Percentiles rank a stretch among this genome's conserved stretches.
These are phyloP conservation scores for Linum lewisii DNA, from an alignment of 345 rosid species.

Conservation along the genomic window DNA sequence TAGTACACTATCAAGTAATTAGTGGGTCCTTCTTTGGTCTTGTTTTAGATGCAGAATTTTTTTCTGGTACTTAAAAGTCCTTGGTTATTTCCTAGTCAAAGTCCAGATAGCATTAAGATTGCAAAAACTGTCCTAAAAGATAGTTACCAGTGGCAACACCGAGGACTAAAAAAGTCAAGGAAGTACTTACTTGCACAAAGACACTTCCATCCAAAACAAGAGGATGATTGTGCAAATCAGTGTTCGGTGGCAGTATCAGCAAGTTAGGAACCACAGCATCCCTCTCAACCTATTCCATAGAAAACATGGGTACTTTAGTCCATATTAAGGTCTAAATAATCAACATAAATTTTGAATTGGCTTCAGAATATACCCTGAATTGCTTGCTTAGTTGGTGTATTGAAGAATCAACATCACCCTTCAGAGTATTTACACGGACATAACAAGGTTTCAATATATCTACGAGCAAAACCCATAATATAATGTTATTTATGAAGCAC, in stretches of 20 bases:
- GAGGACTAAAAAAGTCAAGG: not conserved
- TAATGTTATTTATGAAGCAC: not conserved
- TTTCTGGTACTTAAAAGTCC: not conserved
- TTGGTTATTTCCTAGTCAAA: not conserved
- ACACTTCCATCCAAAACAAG: constrained; percentile 62
- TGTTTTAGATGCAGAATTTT: too few relatives aligned
- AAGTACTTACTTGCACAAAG: constrained; percentile 57
- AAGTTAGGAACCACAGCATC: constrained; percentile 68
- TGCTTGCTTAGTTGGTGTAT: constrained; percentile 48
- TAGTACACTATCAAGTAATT: not conserved
- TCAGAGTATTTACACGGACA: constrained; percentile 81
- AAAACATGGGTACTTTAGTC: constrained; percentile 7
- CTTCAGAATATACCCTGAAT: constrained; percentile 33
- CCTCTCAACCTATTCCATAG: constrained; percentile 47
- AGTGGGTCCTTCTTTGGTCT: not conserved
- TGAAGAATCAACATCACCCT: constrained; percentile 59
- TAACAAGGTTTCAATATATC: constrained; percentile 61
- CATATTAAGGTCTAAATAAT: constrained; percentile 5
- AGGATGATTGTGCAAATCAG: constrained; percentile 79
- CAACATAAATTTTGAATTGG: constrained; percentile 6
- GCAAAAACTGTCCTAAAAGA: not conserved
- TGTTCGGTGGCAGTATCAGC: constrained; percentile 64
- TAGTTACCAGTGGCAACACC: too few relatives aligned
- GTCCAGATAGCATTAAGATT: not conserved
- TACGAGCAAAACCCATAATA: constrained; percentile 24